Conservation (phyloP, 441 rosid genomes). For the Aleurites moluccanus region DNA sequence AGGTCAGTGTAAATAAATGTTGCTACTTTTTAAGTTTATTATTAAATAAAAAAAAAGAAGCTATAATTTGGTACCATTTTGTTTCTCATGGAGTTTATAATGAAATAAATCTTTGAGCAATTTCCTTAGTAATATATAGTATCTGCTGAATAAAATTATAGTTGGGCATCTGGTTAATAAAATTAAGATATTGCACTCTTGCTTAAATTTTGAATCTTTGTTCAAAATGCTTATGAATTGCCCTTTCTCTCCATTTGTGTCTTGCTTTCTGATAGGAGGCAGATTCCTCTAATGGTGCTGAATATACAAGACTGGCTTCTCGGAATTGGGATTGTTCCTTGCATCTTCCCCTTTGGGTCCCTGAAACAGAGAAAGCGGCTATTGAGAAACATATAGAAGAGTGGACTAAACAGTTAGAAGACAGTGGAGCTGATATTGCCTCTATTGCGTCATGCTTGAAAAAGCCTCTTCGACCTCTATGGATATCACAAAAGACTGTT, state of each 20-base stretch:
- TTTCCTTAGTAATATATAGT: neutral
- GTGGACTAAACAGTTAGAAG: slow-evolving; percentile 70
- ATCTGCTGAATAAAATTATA: neutral
- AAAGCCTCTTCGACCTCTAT: slow-evolving; percentile 79
- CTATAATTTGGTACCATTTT: neutral
- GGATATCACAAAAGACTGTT: slow-evolving; percentile 87
- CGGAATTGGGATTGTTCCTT: slow-evolving; percentile 78
- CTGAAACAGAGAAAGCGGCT: slow-evolving; percentile 67
- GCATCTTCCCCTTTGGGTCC: slow-evolving; percentile 92
- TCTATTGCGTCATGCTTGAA: slow-evolving; percentile 54
- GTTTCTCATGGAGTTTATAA: neutral
- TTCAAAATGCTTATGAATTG: neutral
- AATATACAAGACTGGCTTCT: slow-evolving; percentile 25
- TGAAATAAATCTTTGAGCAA: neutral
- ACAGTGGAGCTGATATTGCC: slow-evolving; percentile 84
- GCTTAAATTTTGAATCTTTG: neutral
- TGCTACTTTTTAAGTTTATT: neutral
- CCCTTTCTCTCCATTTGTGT: slow-evolving; percentile 1
- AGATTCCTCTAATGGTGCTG: slow-evolving; percentile 24
- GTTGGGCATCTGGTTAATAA: neutral
- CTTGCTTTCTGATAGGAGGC: slow-evolving; percentile 31
- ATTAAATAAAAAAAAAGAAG: neutral
- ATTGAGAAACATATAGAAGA: slow-evolving; percentile 64
- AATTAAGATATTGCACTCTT: neutral
- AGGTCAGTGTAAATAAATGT: slow-evolving; percentile 40